These are phyloP conservation scores for Diaporthe ampelina DNA, from an alignment of 2,329 filamentous ascomycete species.

Conservation along the genomic window DNA sequence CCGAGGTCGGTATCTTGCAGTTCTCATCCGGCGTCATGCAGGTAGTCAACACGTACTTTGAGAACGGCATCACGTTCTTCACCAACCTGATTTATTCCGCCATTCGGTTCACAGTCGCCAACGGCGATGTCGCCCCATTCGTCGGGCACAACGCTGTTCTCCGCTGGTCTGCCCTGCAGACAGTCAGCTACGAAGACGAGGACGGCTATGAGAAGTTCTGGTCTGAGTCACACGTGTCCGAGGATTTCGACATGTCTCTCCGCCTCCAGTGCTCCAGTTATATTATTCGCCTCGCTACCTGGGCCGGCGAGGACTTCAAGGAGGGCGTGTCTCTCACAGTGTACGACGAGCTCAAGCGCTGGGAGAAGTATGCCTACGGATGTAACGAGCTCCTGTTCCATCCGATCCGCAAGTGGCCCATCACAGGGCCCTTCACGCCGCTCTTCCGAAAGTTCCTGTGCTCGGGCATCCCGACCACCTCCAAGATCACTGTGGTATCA, in stretches of 20 bases:
- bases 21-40: conserved; percentile 85
- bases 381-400: conserved; percentile 88
- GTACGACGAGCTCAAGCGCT: conserved; percentile 86
- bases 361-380: conserved; percentile 90
- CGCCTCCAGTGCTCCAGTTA: conserved; percentile 81
- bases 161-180: conserved; percentile 81
- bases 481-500: conserved; percentile 81
- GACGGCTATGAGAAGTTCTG: conserved; percentile 84
- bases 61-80: conserved; percentile 79
- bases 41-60: conserved; percentile 80
- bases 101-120: conserved; percentile 82
- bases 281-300: conserved; percentile 79
- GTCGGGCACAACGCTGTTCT: conserved; percentile 86
- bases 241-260: conserved; percentile 87
- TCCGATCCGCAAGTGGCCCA: conserved; percentile 80
- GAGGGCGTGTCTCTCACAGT: conserved; percentile 88
- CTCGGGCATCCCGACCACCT: conserved; percentile 80
- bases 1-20: conserved; percentile 84
- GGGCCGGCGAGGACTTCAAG: conserved; percentile 83
- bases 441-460: conserved; percentile 81
- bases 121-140: conserved; percentile 83
- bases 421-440: conserved; percentile 81
- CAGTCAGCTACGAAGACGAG: conserved; percentile 75
- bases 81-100: conserved; percentile 82
- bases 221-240: conserved; percentile 84